phyloP scores from a whole-genome alignment of 805 yeast species.

The Komagataella kurtzmanii region DNA sequence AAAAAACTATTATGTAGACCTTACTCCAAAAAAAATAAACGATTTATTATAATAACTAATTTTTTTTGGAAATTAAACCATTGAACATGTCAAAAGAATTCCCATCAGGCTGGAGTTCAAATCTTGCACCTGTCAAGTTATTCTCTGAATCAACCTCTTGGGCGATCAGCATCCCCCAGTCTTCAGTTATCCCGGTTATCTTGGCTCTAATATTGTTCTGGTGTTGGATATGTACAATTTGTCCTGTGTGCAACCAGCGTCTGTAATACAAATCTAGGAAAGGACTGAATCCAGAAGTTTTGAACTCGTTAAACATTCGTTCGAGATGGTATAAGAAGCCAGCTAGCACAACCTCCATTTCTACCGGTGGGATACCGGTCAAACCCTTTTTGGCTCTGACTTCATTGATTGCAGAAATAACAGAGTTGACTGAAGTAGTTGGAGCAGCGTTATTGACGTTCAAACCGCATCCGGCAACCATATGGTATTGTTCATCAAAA shows the following conservation, averaged over 20 bases:
- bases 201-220: slow-evolving; percentile 34
- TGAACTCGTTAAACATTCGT: slow-evolving; percentile 43
- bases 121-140: slow-evolving; percentile 35
- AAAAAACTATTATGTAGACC: neutral
- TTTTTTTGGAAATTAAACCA: slow-evolving; percentile 65
- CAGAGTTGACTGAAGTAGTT: slow-evolving; percentile 72
- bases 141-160: slow-evolving; percentile 42
- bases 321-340: slow-evolving; percentile 54
- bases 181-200: slow-evolving; percentile 71
- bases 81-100: slow-evolving; percentile 92
- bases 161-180: slow-evolving; percentile 74
- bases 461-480: slow-evolving; percentile 80
- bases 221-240: slow-evolving; percentile 51
- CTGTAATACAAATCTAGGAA: slow-evolving; percentile 62
- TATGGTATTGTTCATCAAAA: slow-evolving; percentile 40
- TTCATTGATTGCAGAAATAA: slow-evolving; percentile 48
- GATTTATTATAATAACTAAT: slow-evolving; percentile 3
- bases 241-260: slow-evolving; percentile 77
- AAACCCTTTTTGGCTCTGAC: slow-evolving; percentile 28
- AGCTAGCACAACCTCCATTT: slow-evolving; percentile 47
- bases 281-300: slow-evolving; percentile 49
- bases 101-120: slow-evolving; percentile 90
- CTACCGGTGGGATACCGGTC: slow-evolving; percentile 11
- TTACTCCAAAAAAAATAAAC: neutral
- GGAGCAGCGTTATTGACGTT: slow-evolving; percentile 83